Evolutionary conservation across 371 early-diverging fungal species (phyloP).

Genomic region (Lichtheimia hyalospora): DNA sequence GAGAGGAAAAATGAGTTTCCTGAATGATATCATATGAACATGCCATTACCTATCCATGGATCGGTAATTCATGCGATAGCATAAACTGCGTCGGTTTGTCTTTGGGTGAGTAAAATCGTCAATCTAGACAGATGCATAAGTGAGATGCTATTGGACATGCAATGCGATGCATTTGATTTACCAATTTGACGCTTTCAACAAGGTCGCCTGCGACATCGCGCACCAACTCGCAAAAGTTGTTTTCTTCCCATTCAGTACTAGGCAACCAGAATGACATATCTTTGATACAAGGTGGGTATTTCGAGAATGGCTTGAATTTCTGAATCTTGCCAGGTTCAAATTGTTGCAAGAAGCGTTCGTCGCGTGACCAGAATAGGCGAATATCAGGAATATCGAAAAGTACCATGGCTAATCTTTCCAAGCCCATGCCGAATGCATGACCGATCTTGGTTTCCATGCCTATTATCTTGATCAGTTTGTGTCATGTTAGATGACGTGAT

Average conservation of each 20-base stretch:
- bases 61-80: conserved; percentile 93
- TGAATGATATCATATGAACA: no score
- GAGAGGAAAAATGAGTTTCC: background rate
- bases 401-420: conserved; percentile 97
- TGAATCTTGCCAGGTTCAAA: conserved; percentile 70
- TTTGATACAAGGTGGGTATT: conserved; percentile 86
- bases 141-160: background rate
- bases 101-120: conserved; percentile 90
- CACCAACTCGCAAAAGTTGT: conserved; percentile 91
- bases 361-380: conserved; percentile 93
- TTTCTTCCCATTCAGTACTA: conserved; percentile 73
- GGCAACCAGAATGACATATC: conserved; percentile 95
- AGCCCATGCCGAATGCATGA: conserved; percentile 97
- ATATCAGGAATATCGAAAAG: conserved; percentile 96
- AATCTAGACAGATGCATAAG: conserved; percentile 48
- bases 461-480: conserved; percentile 8
- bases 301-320: conserved; percentile 81
- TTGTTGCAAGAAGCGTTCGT: conserved; percentile 86
- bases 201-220: conserved; percentile 92
- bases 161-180: conserved; percentile 23
- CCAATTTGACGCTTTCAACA: conserved; percentile 86
- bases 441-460: conserved; percentile 77
- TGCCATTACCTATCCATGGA: conserved; percentile 75
- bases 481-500: no score
- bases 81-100: conserved; percentile 75